Conservation (phyloP, 2,329 filamentous ascomycete genomes). For the Diaporthe nobilis region DNA sequence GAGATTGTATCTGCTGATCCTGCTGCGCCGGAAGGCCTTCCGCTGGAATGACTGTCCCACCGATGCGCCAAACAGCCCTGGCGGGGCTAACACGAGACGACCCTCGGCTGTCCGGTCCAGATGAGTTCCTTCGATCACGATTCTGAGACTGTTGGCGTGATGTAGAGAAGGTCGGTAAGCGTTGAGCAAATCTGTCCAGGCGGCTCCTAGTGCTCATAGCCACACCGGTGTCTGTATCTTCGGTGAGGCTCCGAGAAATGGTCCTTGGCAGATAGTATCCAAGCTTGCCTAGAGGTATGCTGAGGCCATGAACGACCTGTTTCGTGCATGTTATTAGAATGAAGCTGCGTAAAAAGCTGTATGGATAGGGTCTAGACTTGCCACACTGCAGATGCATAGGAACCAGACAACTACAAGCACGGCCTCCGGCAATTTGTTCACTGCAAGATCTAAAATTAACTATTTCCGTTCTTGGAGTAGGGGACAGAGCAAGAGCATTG, state of each 20-base stretch:
- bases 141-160: slow-evolving; percentile 40
- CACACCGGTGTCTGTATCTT: slow-evolving; percentile 43
- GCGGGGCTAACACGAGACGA: slow-evolving; percentile 44
- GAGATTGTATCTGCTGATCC: slow-evolving; percentile 6
- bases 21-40: not conserved
- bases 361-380: slow-evolving; percentile 60
- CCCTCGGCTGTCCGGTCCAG: slow-evolving; percentile 33
- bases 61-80: slow-evolving; percentile 56
- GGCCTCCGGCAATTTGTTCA: slow-evolving; percentile 74
- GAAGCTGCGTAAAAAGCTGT: not conserved
- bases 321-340: not conserved
- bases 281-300: slow-evolving; percentile 82
- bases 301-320: slow-evolving; percentile 84
- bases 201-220: slow-evolving; percentile 51
- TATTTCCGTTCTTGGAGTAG: not conserved
- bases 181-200: slow-evolving; percentile 47
- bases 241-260: slow-evolving; percentile 62
- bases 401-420: slow-evolving; percentile 88
- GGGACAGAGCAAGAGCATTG: not conserved
- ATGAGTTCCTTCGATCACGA: slow-evolving; percentile 4
- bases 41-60: slow-evolving; percentile 55
- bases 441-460: slow-evolving; percentile 47
- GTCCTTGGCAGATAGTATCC: slow-evolving; percentile 74
- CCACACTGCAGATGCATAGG: slow-evolving; percentile 84
- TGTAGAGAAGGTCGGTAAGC: slow-evolving; percentile 41